Base-by-base conservation (phyloP, 495 filamentous ascomycete species). In the Aspergillus funiculosus region DNA sequence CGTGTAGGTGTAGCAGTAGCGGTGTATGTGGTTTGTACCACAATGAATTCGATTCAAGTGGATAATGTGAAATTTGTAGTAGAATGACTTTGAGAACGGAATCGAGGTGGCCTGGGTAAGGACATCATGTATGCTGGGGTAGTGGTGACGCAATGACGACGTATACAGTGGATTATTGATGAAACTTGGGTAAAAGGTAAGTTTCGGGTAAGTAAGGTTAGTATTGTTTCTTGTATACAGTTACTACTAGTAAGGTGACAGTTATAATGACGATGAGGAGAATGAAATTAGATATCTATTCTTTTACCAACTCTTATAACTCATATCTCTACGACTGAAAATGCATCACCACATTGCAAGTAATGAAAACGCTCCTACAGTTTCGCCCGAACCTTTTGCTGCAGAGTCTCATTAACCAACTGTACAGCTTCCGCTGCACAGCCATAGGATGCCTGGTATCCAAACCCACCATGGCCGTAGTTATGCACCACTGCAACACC, bases 391-490 rank as follows among this genome's bases (percentile, higher is more conserved):
- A 44, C 47, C 46, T 57, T 64, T 44, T 53, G 49, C 46, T 54
- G 43, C 48, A 83, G 46, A 19, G 67, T 69, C 48, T 86, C 81
- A 29, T 83, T 76, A 13, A 94, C 86, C 60, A 96, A 62, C 53
- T 73, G 74, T 19, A 85, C 76, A 1, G 80, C 84, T 35, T 75
- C 71, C 52, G 80, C 66, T 0, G 89, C 81, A 66, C 86, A 89
- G 1, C 92, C 92, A 63, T 86, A 99, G 13, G 80, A 86, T 18
- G 80, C 78, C 62, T 99, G 92, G 57, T 95, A 89, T 43, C 82
- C 92, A 72, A 89, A 95, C 0, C 92, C 92, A 0, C 86, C 89
- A 69, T 95, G 91, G 7, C 94, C 94, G 60, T 99, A 99, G 53
- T 95, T 91, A 60, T 99, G 92, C 49, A 99, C 88, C 7, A 95